Conservation (phyloP, 163 green algal genomes). For the Chloromonas sp. region DNA sequence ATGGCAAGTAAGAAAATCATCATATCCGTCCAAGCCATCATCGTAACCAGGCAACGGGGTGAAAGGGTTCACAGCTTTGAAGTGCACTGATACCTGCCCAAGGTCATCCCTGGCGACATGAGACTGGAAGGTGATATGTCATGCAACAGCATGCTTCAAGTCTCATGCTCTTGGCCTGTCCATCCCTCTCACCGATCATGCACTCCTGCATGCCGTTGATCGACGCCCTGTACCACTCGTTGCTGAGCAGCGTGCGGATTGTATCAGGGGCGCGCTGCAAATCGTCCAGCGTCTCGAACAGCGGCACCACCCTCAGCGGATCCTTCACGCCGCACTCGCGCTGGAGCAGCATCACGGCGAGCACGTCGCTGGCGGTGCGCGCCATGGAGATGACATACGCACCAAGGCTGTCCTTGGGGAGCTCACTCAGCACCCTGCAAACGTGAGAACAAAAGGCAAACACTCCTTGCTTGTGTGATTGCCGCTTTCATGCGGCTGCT, state of each 20-base stretch:
- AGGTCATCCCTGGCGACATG: too few relatives aligned
- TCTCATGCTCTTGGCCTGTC: too few relatives aligned
- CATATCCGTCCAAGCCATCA: too few relatives aligned
- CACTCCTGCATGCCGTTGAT: constrained; percentile 85
- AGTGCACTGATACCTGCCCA: too few relatives aligned
- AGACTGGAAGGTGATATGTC: too few relatives aligned
- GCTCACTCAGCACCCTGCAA: constrained; percentile 60
- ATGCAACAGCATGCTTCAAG: too few relatives aligned
- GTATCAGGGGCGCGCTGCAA: constrained; percentile 74
- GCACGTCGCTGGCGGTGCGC: constrained; percentile 82
- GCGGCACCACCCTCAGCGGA: constrained; percentile 53
- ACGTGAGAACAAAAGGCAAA: background rate
- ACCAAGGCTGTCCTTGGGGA: constrained; percentile 73
- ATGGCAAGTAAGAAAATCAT: background rate
- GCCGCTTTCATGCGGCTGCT: background rate
- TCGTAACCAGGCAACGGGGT: too few relatives aligned
- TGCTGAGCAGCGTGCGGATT: constrained; percentile 69
- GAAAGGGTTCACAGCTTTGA: too few relatives aligned
- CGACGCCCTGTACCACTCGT: constrained; percentile 69
- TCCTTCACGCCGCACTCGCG: constrained; percentile 42
- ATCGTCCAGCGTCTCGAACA: constrained; percentile 98
- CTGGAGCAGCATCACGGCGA: constrained; percentile 87
- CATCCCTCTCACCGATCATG: constrained; percentile 81
- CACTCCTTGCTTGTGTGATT: background rate
- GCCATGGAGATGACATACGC: constrained; percentile 98